phyloP scores from a whole-genome alignment of 1,284 basidiomycete genomes.

The Cryptococcus sp. region DNA sequence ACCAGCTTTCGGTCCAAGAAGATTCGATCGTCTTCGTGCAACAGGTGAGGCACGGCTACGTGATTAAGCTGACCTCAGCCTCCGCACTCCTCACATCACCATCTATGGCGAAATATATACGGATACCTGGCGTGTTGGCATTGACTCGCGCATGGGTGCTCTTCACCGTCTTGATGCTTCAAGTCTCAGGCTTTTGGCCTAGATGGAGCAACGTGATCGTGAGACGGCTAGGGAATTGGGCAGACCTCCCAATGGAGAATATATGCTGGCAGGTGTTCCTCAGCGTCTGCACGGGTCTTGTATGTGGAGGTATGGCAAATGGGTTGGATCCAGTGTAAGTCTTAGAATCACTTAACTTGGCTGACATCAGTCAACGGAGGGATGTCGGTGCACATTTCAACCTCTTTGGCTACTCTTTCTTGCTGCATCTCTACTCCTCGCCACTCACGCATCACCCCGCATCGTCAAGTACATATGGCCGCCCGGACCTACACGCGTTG shows the following conservation, averaged over 20 bases:
- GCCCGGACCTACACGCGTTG: constrained; percentile 49
- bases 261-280: constrained; percentile 51
- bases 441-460: constrained; percentile 48
- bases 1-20: constrained; percentile 25
- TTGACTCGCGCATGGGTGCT: constrained; percentile 43
- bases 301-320: constrained; percentile 42
- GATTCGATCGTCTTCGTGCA: constrained; percentile 6
- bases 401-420: constrained; percentile 47
- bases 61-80: not conserved
- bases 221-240: constrained; percentile 33
- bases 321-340: constrained; percentile 45
- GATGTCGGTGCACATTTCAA: constrained; percentile 49
- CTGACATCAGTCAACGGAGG: constrained; percentile 27
- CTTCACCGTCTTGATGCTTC: constrained; percentile 43
- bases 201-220: constrained; percentile 12
- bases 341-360: not conserved
- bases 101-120: constrained; percentile 31
- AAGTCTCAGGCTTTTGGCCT: constrained; percentile 45
- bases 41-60: not conserved
- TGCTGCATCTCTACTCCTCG: constrained; percentile 51
- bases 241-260: constrained; percentile 42
- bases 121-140: constrained; percentile 41
- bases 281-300: constrained; percentile 43
- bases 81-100: constrained; percentile 31
- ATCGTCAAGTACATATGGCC: constrained; percentile 25